Base-by-base conservation (phyloP, 73 alveolate genomes). In the Diophrys appendiculata region DNA sequence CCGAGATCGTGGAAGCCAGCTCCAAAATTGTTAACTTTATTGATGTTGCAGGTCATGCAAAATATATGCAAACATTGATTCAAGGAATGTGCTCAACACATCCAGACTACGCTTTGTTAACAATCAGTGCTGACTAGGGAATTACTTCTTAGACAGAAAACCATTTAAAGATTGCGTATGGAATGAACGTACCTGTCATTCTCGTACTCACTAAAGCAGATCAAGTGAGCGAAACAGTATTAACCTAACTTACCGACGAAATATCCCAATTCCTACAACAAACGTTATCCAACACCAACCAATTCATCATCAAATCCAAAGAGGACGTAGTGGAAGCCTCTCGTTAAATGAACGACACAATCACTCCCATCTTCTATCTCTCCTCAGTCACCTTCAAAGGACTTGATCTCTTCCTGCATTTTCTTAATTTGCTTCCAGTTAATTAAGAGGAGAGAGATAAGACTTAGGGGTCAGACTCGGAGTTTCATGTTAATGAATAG, bases 1-100 rank as follows among this genome's bases (percentile, higher is more conserved):
- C 84, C 0, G 78, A 92, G 78, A 92, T 92, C 70, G 94, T 92
- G 22, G 81, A 83, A 35, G 54, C 69, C 52, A 43, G 78, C 65
- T 43, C 77, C 0, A 83, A 83, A 52, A 90, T 95, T 22, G 81
- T 96, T 43, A 96, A 97, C 55, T 92, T 96, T 88, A 95, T 95
- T 85, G 99, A 96, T 93, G 92, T 96, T 82, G 98, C 98, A 31
- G 99, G 99, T 0, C 88, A 91, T 73, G 95, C 88, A 77, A 96
- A 95, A 75, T 96, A 93, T 68, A 89, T 86, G 52, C 95, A 96
- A 84, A 91, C 97, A 29, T 81, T 96, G 83, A 82, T 90, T 34
- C 30, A 88, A 33, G 94, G 98, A 43, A 83, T 96, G 72, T 89
- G 95, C 73, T 83, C 93, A 71, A 94, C 88, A 52, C 82, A 84